Conservation (phyloP, 805 yeast genomes). For the Candida pini region DNA sequence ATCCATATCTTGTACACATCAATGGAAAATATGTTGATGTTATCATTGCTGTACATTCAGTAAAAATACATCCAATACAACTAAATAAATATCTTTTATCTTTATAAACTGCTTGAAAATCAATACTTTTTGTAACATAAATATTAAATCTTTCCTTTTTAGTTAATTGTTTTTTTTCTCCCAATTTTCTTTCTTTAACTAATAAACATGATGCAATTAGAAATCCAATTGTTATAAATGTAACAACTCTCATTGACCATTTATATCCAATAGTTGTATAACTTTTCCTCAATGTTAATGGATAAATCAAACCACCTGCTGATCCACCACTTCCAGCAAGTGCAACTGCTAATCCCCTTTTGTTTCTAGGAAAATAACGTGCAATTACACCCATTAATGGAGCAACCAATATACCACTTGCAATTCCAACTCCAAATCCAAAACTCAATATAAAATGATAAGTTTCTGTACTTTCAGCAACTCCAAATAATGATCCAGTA, state of each 20-base stretch:
- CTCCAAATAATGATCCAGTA: slow-evolving; percentile 41
- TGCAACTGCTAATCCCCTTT: slow-evolving; percentile 50
- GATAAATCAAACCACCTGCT: slow-evolving; percentile 46
- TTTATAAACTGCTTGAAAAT: slow-evolving; percentile 28
- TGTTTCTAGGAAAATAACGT: slow-evolving; percentile 52
- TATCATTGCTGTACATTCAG: slow-evolving; percentile 41
- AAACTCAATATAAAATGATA: slow-evolving; percentile 62
- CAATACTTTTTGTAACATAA: slow-evolving; percentile 26
- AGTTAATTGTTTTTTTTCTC: slow-evolving; percentile 2
- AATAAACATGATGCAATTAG: slow-evolving; percentile 24
- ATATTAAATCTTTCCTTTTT: slow-evolving; percentile 2
- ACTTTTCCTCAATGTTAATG: slow-evolving; percentile 42
- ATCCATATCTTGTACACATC: slow-evolving; percentile 40
- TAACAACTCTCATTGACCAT: slow-evolving; percentile 51
- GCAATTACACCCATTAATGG: slow-evolving; percentile 58
- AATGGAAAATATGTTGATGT: slow-evolving; percentile 44
- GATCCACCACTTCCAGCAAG: slow-evolving; percentile 48
- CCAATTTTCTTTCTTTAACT: slow-evolving; percentile 31
- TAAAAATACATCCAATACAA: slow-evolving; percentile 38
- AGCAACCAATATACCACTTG: slow-evolving; percentile 52
- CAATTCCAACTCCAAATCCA: slow-evolving; percentile 50
- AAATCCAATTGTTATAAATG: slow-evolving; percentile 32
- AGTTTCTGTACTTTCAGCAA: slow-evolving; percentile 44
- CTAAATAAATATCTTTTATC: slow-evolving; percentile 38
- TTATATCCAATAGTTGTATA: slow-evolving; percentile 43